These are phyloP conservation scores for Arthrobotrys entomopaga DNA, from an alignment of 2,329 filamentous ascomycete genomes.

Conservation along the genomic window DNA sequence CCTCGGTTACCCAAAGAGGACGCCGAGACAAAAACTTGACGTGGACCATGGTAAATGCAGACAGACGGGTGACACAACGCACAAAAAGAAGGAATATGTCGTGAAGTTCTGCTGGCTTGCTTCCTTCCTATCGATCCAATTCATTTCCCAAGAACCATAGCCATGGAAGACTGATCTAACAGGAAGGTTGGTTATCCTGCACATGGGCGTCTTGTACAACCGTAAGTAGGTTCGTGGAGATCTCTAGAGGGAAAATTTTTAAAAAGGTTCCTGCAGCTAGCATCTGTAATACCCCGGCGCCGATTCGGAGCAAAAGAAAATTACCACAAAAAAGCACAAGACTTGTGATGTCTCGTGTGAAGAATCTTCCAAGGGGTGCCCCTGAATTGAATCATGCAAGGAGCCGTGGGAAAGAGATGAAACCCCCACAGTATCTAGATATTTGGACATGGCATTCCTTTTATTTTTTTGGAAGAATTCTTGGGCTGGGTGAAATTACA, in stretches of 20 bases:
- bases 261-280: conserved; percentile 22
- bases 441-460: not conserved
- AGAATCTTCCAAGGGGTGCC: conserved; percentile 9
- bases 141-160: not conserved
- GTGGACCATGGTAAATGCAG: no score
- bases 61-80: no score
- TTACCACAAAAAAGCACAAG: not conserved
- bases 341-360: not conserved
- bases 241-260: not conserved
- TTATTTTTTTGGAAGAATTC: not conserved
- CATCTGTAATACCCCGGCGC: conserved; percentile 3
- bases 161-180: not conserved
- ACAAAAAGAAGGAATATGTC: not conserved
- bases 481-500: conserved; percentile 1
- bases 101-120: no score
- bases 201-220: conserved; percentile 34
- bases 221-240: conserved; percentile 1
- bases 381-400: conserved; percentile 28
- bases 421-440: no score
- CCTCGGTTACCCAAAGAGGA: no score
- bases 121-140: not conserved
- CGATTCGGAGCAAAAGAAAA: conserved; percentile 34
- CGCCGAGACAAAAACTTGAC: no score
- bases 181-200: conserved; percentile 7
- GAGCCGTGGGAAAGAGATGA: no score